Base-by-base conservation (phyloP, 2,329 filamentous ascomycete genomes). In the Sodiomyces alkalinus region DNA sequence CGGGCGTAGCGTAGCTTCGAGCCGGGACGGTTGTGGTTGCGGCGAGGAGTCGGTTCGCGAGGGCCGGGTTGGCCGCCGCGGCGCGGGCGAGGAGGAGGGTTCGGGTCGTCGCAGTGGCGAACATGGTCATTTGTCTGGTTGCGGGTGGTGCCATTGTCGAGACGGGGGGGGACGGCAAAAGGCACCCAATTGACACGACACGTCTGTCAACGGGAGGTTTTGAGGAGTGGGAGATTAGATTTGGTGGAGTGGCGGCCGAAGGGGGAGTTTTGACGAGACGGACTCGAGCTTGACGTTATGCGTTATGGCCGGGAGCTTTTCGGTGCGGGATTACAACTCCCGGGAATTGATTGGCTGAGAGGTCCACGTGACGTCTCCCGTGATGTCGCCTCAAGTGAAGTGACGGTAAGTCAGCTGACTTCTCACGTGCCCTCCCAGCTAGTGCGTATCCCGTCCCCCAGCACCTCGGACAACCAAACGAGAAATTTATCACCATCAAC, bases 1-100 rank as follows among this genome's bases (percentile, higher is more conserved):
- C 64, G 38, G 83, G 82, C 26, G 80, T 74, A 41, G 78, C 73
- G 41, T 73, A 73, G 38, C 48, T 29, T 21, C 36, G 36, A 17
- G 26, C 24, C 23, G 33, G 30, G n/a, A n/a, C n/a, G n/a, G n/a
- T n/a, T n/a, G n/a, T n/a, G 20, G 34, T 27, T 22, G 33, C 33
- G 17, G 36, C 36, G 26, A 38, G 33, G 19, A 38, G 14, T 9
- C 36, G 32, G 27, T 22, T 19, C 20, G 30, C 29, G 28, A 34
- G 19, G 22, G 29, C 29, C 24, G 26, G 34, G 28, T 19, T 30
- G 12, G 20, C 35, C 24, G 33, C 30, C 19, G 33, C 32, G 18
- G 35, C 31, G 22, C 34, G 32, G 20, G 32, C 32, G 27, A 38
- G 26, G 13, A 21, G 13, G 12, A 14, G 20, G 13, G 27, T 28